Base-by-base conservation (phyloP, 2,329 filamentous ascomycete species). In the Rutstroemia sp. region DNA sequence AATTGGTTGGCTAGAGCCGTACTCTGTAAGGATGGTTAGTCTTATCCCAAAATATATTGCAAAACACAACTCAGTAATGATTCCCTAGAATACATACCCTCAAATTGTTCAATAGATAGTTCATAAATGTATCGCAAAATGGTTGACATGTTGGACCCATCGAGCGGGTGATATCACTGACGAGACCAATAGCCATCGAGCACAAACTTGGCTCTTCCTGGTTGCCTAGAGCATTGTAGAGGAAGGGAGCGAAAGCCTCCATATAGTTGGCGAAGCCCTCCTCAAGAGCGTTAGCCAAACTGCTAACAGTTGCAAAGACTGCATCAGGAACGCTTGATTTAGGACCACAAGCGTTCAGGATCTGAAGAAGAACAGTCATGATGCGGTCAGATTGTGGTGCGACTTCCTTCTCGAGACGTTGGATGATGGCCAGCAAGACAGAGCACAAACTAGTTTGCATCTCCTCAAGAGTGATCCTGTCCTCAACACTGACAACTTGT, bases 121-220 rank as follows among this genome's bases (percentile, higher is more conserved):
- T 99, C 94, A 99, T 99, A 73, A 97, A 96, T 63, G 86, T 83
- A 68, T 99, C 94, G 73, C 94, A 99, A 78, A 87, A 97, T 57
- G 92, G 94, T 74, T 95, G 89, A 68, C 92, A 89, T 71, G 88
- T 88, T 70, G 91, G 86, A 70, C 91, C 89, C 70, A 97, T 79
- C 16, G 92, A 94, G 66, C 94, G 87, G 52, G 91, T 92, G 66
- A 99, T 94, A 70, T 99, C 94, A 72, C 92, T 95, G 64, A 97
- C 92, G 56, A 99, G 82, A 65, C 94, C 94, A 72, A 99, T 96
- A 66, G 94, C 92, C 86, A 97, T 95, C 47, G 92, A 87, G 79
- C 94, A 97, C 60, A 97, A 81, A 72, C 85, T 88, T 38, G 92
- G 88, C 75, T 96, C 94, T 63, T 99, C 92, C 70, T 96, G 91